Base-by-base conservation (phyloP, 805 yeast genomes). In the Yamadazyma scolyti region DNA sequence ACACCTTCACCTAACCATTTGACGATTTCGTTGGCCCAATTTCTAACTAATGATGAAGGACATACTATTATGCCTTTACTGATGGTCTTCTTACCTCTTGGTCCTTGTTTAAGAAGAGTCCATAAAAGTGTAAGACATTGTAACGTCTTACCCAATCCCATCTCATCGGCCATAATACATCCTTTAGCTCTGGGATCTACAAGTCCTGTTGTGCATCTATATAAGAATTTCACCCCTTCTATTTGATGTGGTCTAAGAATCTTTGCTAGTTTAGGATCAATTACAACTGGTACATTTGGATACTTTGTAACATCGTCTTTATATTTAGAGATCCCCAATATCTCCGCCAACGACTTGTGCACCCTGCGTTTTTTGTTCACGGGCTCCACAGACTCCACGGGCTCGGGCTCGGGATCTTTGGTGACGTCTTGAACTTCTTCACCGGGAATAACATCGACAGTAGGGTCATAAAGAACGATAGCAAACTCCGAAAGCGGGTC, bases 121-220 rank as follows among this genome's bases (percentile, higher is more conserved):
- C 97, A 90, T 84, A 89, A 71, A 19, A 90, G 65, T 0, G 96
- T 71, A 20, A 90, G 71, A 55, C 97, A 90, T 53, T 87, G 96
- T 16, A 87, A 65, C 1, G 96, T 87, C 52, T 87, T 87, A 16
- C 96, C 96, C 23, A 87, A 65, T 4, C 96, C 97, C 97, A 88
- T 88, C 56, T 85, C 97, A 60, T 88, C 97, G 0, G 97, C 97
- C 97, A 90, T 90, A 30, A 90, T 90, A 51, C 97, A 90, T 3
- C 98, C 98, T 48, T 82, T 77, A 0, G 97, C 97, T 20, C 82
- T 68, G 6, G 86, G 73, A 52, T 82, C 87, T 16, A 81, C 73
- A 20, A 89, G 58, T 0, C 98, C 98, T 1, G 96, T 73, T 0
- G 95, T 87, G 57, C 98, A 90, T 33, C 89, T 63, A 49, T 88